Conservation (phyloP, 202 grass and related monocot genomes). For the Dendrocalamus latiflorus region DNA sequence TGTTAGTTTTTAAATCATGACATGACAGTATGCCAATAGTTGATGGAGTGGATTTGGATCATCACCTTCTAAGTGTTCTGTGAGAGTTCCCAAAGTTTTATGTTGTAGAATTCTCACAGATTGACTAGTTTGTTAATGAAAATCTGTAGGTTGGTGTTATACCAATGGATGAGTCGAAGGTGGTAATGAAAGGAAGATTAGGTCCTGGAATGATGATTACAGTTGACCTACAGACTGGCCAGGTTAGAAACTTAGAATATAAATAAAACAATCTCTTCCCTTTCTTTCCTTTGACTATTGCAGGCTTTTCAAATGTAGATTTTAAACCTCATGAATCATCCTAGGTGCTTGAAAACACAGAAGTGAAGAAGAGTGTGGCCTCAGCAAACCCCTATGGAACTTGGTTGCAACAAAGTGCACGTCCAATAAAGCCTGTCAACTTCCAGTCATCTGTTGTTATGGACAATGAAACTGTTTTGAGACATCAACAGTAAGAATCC, state of each 20-base stretch:
- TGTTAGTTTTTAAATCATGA: no score
- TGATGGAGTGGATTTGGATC: constrained; percentile 24
- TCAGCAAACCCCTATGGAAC: constrained; percentile 61
- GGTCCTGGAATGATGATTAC: constrained; percentile 99
- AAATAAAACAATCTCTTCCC: constrained; percentile 1
- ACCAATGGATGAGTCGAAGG: constrained; percentile 97
- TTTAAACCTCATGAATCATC: constrained; percentile 27
- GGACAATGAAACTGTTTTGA: constrained; percentile 80
- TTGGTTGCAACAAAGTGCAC: constrained; percentile 80
- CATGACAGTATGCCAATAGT: constrained; percentile 14
- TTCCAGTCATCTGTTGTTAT: constrained; percentile 74
- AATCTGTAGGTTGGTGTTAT: constrained; percentile 86
- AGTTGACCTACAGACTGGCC: constrained; percentile 80
- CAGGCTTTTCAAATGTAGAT: constrained; percentile 16
- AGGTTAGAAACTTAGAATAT: constrained; percentile 69
- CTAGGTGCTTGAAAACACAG: constrained; percentile 97
- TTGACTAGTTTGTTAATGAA: constrained; percentile 23
- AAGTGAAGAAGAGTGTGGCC: constrained; percentile 87
- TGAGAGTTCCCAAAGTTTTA: not conserved
- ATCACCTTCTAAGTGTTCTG: constrained; percentile 1
- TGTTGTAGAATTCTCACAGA: constrained; percentile 11
- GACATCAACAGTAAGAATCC: constrained; percentile 91
- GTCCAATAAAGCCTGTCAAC: constrained; percentile 87
- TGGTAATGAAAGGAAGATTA: constrained; percentile 94
- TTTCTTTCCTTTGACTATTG: not conserved